phyloP scores from a whole-genome alignment of 2,329 filamentous ascomycete genomes.

The Atkinsonella texensis region DNA sequence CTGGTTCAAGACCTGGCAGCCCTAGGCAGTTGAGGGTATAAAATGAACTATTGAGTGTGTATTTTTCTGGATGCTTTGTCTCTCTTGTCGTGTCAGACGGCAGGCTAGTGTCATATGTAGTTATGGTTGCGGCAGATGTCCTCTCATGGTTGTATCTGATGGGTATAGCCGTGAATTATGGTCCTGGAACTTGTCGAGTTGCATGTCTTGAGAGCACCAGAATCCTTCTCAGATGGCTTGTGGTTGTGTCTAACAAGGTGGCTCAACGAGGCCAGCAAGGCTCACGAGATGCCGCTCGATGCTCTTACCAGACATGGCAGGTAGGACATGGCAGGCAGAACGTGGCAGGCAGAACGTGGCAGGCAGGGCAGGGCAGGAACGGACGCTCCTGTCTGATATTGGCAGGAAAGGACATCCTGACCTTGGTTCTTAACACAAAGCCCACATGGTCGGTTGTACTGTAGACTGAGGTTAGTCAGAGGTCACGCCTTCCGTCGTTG shows the following conservation, averaged over 20 bases:
- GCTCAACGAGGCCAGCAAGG: neutral
- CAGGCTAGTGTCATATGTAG: neutral
- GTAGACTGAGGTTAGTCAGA: neutral
- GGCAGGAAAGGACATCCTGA: no score
- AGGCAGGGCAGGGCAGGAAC: no score
- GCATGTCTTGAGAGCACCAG: neutral
- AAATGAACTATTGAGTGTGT: neutral
- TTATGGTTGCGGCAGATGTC: neutral
- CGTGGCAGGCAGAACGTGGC: no score
- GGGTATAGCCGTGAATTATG: neutral
- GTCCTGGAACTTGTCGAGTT: neutral
- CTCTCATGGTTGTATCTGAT: neutral
- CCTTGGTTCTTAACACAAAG: no score
- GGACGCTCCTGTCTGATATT: no score
- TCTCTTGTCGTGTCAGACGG: neutral
- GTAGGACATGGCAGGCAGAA: no score
- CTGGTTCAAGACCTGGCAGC: neutral
- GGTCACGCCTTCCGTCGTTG: neutral
- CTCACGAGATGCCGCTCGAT: neutral
- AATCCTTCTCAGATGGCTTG: neutral
- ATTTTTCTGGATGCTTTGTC: neutral
- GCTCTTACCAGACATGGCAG: neutral
- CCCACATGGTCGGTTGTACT: no score
- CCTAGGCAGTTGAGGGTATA: neutral
- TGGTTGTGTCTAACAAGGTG: neutral